Conservation (phyloP, 768 basidiomycete species). For the Terana coerulea region DNA sequence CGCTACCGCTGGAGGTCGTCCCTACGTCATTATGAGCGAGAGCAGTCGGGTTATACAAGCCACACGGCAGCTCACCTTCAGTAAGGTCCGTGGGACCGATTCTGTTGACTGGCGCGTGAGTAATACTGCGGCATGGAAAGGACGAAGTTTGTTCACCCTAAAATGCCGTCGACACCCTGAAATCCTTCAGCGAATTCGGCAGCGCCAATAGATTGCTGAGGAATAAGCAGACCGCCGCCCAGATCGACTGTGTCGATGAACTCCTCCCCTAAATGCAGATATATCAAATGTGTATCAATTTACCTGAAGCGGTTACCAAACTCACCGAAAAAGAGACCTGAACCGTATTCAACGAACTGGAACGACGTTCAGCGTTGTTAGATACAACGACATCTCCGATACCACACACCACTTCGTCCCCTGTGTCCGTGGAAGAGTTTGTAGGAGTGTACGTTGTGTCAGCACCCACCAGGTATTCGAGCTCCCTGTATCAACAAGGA, state of each 20-base stretch:
- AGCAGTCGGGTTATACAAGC: slow-evolving; percentile 25
- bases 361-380: too few species aligned
- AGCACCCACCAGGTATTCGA: slow-evolving; percentile 7
- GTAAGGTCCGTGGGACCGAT: slow-evolving; percentile 5
- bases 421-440: background rate
- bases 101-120: background rate
- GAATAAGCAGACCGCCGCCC: slow-evolving; percentile 24
- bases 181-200: slow-evolving; percentile 2
- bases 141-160: slow-evolving; percentile 8
- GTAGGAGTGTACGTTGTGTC: background rate
- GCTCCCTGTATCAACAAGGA: slow-evolving; percentile 10
- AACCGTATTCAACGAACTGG: slow-evolving; percentile 11
- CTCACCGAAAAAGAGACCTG: slow-evolving; percentile 7
- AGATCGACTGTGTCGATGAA: slow-evolving; percentile 42
- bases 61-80: background rate
- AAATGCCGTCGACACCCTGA: slow-evolving; percentile 6
- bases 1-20: slow-evolving; percentile 3
- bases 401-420: too few species aligned
- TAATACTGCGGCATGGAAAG: background rate
- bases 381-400: too few species aligned
- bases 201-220: slow-evolving; percentile 9
- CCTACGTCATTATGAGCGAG: background rate
- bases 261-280: slow-evolving; percentile 1
- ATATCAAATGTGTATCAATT: background rate
- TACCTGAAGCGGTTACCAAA: background rate